Base-by-base conservation (phyloP, 2,329 filamentous ascomycete species). In the Pyrenochaeta sp. region DNA sequence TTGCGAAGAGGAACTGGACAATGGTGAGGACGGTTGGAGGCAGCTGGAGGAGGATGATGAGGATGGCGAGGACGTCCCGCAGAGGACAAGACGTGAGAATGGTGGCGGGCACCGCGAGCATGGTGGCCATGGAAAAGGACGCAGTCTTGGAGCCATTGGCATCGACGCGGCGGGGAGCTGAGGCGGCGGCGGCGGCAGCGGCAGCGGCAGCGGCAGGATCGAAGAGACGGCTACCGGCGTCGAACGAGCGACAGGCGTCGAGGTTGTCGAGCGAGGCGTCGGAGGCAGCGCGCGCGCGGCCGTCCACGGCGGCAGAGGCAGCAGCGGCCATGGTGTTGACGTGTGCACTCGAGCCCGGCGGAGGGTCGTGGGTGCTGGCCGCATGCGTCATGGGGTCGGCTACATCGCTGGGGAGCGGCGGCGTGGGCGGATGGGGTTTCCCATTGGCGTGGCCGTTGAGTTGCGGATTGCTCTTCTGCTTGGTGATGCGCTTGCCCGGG, bases 41-140 rank as follows among this genome's bases (percentile, higher is more conserved):
- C 9, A 97, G 87, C 74, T 96, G 93, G 77, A 97, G 90, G 64
- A 98, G 86, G 68, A 97, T 90, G 78, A 97, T 97, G 75, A 98
- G 87, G 70, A 98, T 97, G 73, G 94, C 92, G 78, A 97, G 91
- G 56, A 94, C 97, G 79, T 98, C 94, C 79, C 92, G 90, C 72
- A 97, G 87, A 48, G 94, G 94, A 69, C 93, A 94, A 46, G 92
- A 92, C 69, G 87, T 88, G 74, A 98, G 86, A 67, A 98, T 94
- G 49, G 92, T 97, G 64, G 91, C 85, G 60, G 90, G 89, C 61
- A 96, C 82, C 67, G 90, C 88, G 64, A 96, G 79, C 42, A 90
- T 87, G 49, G 87, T 82, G 72, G 58, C 54, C 64, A 90, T 87
- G 64, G 90, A 89, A 49, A 88, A 83, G 62, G 83, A 81, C 65